Conservation (phyloP, 73 alveolate species). For the Paramecium primaurelia region DNA sequence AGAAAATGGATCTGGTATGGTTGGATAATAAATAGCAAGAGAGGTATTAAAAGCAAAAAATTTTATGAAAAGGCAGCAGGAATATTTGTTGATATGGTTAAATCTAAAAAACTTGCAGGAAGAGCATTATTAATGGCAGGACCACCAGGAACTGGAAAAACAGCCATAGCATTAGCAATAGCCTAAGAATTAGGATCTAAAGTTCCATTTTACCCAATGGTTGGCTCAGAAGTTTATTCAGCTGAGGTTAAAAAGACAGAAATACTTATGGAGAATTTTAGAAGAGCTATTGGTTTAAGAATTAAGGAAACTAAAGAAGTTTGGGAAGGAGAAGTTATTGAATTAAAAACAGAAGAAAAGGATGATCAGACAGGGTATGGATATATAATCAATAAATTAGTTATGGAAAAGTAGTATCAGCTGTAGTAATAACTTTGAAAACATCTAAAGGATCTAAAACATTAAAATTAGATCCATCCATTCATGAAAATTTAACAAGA, state of each 20-base stretch:
- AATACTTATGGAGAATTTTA: slow-evolving; percentile 99
- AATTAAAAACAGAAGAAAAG: slow-evolving; percentile 97
- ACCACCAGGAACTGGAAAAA: slow-evolving; percentile 99
- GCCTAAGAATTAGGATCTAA: slow-evolving; percentile 99
- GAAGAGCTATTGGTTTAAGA: slow-evolving; percentile 98
- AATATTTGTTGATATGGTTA: slow-evolving; percentile 96
- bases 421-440: slow-evolving; percentile 88
- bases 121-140: slow-evolving; percentile 98
- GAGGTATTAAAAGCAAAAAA: slow-evolving; percentile 60
- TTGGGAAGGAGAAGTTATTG: slow-evolving; percentile 99
- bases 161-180: slow-evolving; percentile 98
- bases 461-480: slow-evolving; percentile 97
- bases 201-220: slow-evolving; percentile 99
- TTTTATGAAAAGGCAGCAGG: slow-evolving; percentile 94
- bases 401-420: slow-evolving; percentile 88
- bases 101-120: slow-evolving; percentile 99
- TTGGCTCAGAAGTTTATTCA: slow-evolving; percentile 99
- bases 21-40: slow-evolving; percentile 96
- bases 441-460: slow-evolving; percentile 98
- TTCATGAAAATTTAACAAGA: slow-evolving; percentile 96
- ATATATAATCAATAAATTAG: background rate
- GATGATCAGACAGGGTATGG: slow-evolving; percentile 86
- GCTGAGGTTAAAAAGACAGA: slow-evolving; percentile 99
- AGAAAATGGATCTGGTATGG: slow-evolving; percentile 91
- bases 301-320: slow-evolving; percentile 99